Percentiles rank a stretch among this genome's conserved stretches.
phyloP scores from a whole-genome alignment of 441 rosid species.

The Macaranga tanarius region DNA sequence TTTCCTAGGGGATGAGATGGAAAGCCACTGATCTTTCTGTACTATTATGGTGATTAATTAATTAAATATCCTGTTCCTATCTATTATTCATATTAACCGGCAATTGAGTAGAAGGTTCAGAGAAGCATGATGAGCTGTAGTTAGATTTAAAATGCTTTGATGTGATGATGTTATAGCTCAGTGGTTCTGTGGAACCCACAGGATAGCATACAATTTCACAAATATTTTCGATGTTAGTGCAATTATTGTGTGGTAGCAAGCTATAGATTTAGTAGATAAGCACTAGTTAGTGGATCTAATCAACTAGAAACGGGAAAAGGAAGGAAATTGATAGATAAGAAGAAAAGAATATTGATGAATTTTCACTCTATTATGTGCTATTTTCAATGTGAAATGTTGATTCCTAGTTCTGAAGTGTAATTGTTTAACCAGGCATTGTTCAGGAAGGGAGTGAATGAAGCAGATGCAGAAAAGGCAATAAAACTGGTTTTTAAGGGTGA shows the following conservation, averaged over 20 bases:
- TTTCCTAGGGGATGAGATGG: not conserved
- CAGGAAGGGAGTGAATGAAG: constrained; percentile 57
- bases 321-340: not conserved
- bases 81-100: not conserved
- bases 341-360: not conserved
- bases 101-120: not conserved
- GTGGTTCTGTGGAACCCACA: not conserved
- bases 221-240: not conserved
- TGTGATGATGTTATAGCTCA: not conserved
- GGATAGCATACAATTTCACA: not conserved
- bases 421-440: constrained; percentile 57
- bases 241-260: not conserved
- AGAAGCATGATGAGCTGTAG: not conserved
- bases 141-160: constrained; percentile 1
- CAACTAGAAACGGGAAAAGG: not conserved
- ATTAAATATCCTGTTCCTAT: not conserved
- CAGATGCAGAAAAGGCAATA: constrained; percentile 62
- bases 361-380: not conserved
- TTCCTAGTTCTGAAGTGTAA: constrained; percentile 8
- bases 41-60: not conserved
- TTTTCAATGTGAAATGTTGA: not conserved
- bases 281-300: constrained; percentile 8
- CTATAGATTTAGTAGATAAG: not conserved
- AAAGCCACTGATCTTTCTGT: not conserved
- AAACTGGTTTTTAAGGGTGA: constrained; percentile 62